phyloP scores from a whole-genome alignment of 352 stramenopile species.

The Pythium oligandrum region DNA sequence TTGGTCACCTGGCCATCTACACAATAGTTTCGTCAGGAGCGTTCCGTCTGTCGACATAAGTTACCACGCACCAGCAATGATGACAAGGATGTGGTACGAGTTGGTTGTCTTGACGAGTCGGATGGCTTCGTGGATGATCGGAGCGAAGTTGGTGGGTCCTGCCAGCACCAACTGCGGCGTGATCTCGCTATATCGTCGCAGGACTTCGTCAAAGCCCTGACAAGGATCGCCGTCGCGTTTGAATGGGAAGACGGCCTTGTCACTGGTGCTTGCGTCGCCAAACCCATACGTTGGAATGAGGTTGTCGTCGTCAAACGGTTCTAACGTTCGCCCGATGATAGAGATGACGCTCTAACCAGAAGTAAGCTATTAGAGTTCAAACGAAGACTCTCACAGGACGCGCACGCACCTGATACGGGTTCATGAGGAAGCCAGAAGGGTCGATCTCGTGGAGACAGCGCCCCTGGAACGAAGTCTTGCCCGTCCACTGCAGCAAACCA shows the following conservation, averaged over 20 bases:
- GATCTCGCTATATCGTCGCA: slow-evolving; percentile 47
- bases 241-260: slow-evolving; percentile 55
- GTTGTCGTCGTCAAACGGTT: slow-evolving; percentile 66
- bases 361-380: not conserved
- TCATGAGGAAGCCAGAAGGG: slow-evolving; percentile 27
- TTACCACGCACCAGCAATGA: slow-evolving; percentile 42
- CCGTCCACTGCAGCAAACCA: slow-evolving; percentile 46
- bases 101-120: slow-evolving; percentile 35
- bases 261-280: slow-evolving; percentile 49
- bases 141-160: slow-evolving; percentile 76
- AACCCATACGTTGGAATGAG: slow-evolving; percentile 76
- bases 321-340: slow-evolving; percentile 61
- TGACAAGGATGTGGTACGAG: slow-evolving; percentile 70
- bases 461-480: slow-evolving; percentile 51
- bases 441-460: slow-evolving; percentile 73
- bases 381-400: not conserved
- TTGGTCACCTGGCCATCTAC: slow-evolving; percentile 63
- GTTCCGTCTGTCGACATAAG: no score
- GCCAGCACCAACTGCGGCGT: slow-evolving; percentile 40
- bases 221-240: slow-evolving; percentile 30
- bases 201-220: slow-evolving; percentile 47
- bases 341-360: slow-evolving; percentile 44
- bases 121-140: slow-evolving; percentile 72
- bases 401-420: slow-evolving; percentile 56
- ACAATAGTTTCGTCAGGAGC: no score